Percentiles rank a stretch among this genome's conserved stretches.
Conservation (phyloP, 2,329 filamentous ascomycete species). For the Xylogone sp. region DNA sequence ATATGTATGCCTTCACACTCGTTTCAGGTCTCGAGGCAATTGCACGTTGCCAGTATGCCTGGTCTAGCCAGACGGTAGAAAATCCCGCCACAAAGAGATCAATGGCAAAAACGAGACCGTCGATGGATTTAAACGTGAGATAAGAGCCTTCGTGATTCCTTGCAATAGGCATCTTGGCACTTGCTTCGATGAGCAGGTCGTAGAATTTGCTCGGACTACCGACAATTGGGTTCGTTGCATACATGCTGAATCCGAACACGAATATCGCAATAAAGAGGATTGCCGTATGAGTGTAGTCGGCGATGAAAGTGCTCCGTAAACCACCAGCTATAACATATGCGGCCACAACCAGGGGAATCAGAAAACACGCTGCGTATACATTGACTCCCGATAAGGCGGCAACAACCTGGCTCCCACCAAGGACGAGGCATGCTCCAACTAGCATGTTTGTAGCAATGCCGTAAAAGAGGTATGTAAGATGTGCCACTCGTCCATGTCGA, state of each 20-base stretch:
- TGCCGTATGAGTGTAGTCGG: constrained; percentile 38
- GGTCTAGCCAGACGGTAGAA: constrained; percentile 34
- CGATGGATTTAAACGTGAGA: constrained; percentile 32
- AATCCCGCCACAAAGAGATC: constrained; percentile 35
- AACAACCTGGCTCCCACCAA: constrained; percentile 35
- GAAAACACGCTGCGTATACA: constrained; percentile 36
- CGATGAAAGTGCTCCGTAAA: constrained; percentile 36
- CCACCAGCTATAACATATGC: constrained; percentile 37
- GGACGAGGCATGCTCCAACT: constrained; percentile 34
- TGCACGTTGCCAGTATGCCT: constrained; percentile 41
- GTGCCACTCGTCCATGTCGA: constrained; percentile 33
- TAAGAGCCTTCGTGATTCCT: constrained; percentile 33
- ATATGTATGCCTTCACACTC: constrained; percentile 36
- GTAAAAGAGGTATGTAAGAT: constrained; percentile 36
- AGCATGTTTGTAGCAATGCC: constrained; percentile 37
- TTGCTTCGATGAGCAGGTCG: constrained; percentile 32
- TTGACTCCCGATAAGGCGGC: constrained; percentile 36
- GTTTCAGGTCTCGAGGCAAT: constrained; percentile 38
- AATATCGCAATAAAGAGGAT: constrained; percentile 36
- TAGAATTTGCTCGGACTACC: constrained; percentile 32
- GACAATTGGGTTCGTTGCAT: constrained; percentile 24
- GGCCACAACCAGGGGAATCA: constrained; percentile 35
- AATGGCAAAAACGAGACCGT: constrained; percentile 33
- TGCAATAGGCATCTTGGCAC: constrained; percentile 27
- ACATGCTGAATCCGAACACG: constrained; percentile 34